phyloP scores from a whole-genome alignment of 208 protist genomes.

The Leptomonas pyrrhocoris region DNA sequence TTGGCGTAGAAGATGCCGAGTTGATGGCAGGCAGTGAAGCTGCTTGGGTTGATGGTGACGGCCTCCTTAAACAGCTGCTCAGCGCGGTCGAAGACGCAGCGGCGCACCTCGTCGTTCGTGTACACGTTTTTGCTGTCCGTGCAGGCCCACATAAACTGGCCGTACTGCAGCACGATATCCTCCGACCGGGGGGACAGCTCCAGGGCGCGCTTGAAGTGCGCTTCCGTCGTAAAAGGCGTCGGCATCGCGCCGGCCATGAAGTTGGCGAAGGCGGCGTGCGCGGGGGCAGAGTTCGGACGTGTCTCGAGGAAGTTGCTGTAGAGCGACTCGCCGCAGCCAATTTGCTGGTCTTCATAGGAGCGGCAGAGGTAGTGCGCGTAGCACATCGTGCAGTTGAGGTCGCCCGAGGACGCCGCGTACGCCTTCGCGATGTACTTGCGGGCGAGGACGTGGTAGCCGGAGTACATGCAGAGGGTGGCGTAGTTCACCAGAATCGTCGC shows the following conservation, averaged over 20 bases:
- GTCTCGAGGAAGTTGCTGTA: constrained; percentile 54
- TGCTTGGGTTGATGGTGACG: constrained; percentile 48
- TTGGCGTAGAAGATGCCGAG: constrained; percentile 74
- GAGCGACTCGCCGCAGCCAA: constrained; percentile 48
- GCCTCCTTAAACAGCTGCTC: constrained; percentile 58
- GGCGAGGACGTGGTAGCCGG: constrained; percentile 48
- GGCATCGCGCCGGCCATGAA: constrained; percentile 67
- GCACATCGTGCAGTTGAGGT: constrained; percentile 63
- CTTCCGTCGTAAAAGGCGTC: constrained; percentile 56
- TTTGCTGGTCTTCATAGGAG: constrained; percentile 48
- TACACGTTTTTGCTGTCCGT: constrained; percentile 40
- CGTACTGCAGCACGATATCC: constrained; percentile 60
- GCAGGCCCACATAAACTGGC: constrained; percentile 66
- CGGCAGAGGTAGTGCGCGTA: constrained; percentile 74
- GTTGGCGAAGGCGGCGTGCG: constrained; percentile 63
- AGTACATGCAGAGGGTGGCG: constrained; percentile 75
- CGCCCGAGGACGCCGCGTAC: constrained; percentile 54
- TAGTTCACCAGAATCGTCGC: constrained; percentile 79
- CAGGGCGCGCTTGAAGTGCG: constrained; percentile 64
- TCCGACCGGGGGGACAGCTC: constrained; percentile 46
- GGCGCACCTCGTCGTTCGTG: constrained; percentile 38
- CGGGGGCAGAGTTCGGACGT: constrained; percentile 33
- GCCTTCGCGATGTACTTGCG: constrained; percentile 76
- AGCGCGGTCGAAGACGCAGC: constrained; percentile 49
- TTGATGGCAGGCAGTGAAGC: constrained; percentile 41